Percentiles rank a stretch among this genome's conserved stretches.
These are phyloP conservation scores for Trametes maxima DNA, from an alignment of 768 basidiomycete species.

Conservation along the genomic window DNA sequence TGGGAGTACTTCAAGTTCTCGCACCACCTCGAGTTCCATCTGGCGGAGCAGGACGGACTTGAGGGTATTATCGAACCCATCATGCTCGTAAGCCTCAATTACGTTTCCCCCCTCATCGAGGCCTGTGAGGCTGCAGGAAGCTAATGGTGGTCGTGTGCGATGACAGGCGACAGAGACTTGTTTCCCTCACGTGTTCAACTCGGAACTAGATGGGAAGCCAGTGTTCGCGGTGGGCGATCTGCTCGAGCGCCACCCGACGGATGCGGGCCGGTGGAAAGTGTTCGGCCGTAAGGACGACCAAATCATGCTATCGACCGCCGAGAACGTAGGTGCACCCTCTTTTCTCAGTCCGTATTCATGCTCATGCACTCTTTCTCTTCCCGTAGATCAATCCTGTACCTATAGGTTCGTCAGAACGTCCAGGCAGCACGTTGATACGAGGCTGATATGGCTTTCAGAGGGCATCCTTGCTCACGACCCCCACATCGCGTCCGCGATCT, in stretches of 20 bases:
- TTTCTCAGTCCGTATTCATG: not conserved
- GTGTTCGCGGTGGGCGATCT: constrained; percentile 49
- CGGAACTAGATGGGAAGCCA: constrained; percentile 37
- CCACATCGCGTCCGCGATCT: constrained; percentile 21
- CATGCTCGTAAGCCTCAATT: constrained; percentile 11
- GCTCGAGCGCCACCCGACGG: constrained; percentile 47
- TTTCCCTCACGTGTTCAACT: constrained; percentile 35
- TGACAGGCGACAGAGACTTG: constrained; percentile 25
- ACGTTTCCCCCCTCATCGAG: not conserved
- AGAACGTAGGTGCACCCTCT: not conserved
- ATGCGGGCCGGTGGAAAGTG: constrained; percentile 37
- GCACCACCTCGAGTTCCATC: constrained; percentile 3
- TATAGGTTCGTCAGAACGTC: constrained; percentile 26
- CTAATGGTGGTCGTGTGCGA: not conserved
- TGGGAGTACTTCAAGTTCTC: constrained; percentile 28
- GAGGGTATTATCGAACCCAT: constrained; percentile 15
- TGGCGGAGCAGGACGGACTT: constrained; percentile 5
- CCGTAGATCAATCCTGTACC: constrained; percentile 41
- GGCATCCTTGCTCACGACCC: constrained; percentile 29
- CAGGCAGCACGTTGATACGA: not conserved
- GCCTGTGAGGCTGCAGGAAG: not conserved
- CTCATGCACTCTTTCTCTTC: not conserved
- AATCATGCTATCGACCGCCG: constrained; percentile 41
- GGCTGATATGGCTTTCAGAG: constrained; percentile 31
- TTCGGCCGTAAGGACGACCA: constrained; percentile 39